Evolutionary conservation across 2,329 filamentous ascomycete genomes (phyloP).

Genomic region (Aspergillus floridensis): DNA sequence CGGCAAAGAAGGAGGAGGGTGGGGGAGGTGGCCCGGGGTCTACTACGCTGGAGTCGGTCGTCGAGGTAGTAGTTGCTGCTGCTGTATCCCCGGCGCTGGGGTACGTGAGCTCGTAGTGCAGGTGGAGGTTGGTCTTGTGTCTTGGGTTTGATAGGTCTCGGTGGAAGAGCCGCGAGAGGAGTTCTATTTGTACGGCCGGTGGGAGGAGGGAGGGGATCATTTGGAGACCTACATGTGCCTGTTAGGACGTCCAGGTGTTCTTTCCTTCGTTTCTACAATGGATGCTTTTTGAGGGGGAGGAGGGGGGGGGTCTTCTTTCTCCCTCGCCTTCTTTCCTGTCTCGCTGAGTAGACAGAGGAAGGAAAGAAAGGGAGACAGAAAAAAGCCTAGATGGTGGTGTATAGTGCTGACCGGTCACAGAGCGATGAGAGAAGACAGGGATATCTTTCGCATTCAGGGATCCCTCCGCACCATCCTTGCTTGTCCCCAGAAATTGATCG

Average conservation of each 20-base stretch:
- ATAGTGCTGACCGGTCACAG: conserved; percentile 37
- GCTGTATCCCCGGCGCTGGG: conserved; percentile 28
- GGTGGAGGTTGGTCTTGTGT: conserved; percentile 87
- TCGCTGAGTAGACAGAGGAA: background rate
- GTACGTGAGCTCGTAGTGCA: conserved; percentile 73
- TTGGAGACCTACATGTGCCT: conserved; percentile 66
- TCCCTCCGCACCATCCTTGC: conserved; percentile 7
- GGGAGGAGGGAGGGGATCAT: conserved; percentile 75
- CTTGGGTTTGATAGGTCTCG: conserved; percentile 68
- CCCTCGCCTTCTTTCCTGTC: background rate
- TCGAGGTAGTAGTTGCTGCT: conserved; percentile 30
- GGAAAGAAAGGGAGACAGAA: background rate
- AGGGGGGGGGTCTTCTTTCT: background rate
- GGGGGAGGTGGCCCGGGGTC: background rate
- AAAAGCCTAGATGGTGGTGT: background rate
- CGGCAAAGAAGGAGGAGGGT: conserved; percentile 53
- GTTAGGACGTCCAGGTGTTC: conserved; percentile 20
- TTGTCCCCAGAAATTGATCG: conserved; percentile 28
- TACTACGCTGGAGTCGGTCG: conserved; percentile 37
- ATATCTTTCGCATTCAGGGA: conserved; percentile 24
- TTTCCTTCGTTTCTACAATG: conserved; percentile 10
- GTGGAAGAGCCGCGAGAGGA: conserved; percentile 74
- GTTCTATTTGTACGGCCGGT: conserved; percentile 61
- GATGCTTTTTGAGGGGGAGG: background rate
- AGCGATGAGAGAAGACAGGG: conserved; percentile 37